Base-by-base conservation (phyloP, 1,284 basidiomycete species). In the Papiliotrema fonsecae region DNA sequence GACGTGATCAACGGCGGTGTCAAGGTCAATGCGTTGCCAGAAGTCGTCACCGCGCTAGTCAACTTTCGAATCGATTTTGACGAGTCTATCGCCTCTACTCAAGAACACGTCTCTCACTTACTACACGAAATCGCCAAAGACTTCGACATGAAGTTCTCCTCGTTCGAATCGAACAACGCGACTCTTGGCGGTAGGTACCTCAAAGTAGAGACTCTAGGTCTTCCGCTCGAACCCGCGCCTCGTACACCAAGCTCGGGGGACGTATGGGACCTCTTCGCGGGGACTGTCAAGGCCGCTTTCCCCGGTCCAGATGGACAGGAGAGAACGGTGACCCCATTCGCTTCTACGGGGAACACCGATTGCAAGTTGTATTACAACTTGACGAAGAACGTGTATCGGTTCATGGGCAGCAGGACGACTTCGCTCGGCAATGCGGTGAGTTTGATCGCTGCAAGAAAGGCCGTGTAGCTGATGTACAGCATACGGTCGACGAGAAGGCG, bases 331-430 rank as follows among this genome's bases (percentile, higher is more conserved):
- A 50, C 69, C 3, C 71, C 70, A 2, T 69, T 49, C 42, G 61
- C 64, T 7, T 61, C 59, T 4, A 65, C 68, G 45, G 57, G 60
- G 6, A 65, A 65, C 52, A 62, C 58, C 47, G 69, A 68, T 31
- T 69, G 66, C 55, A 69, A 70, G 55, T 66, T 68, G 64, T 72
- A 69, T 56, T 73, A 73, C 57, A 66, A 69, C 49, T 61, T 75
- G 32, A 66, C 65, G 22, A 61, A 59, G 52, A 60, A 70, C 53
- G 59, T 74, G 28, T 74, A 62, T 50, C 63, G 71, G 24, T 74
- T 69, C 61, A 62, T 61, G 52, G 66, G 62, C 26, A 50, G 52
- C 2, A 49, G 61, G 1, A 40, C 48, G 4, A 39, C 31, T 2
- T 34, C 47, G 27, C 34, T 43, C 19, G 44, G 27, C 25, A 52